Evolutionary conservation across 148 eudicot species (phyloP), one percentile per base, ranked within the genome.

Genomic region (Arctostaphylos glauca): DNA sequence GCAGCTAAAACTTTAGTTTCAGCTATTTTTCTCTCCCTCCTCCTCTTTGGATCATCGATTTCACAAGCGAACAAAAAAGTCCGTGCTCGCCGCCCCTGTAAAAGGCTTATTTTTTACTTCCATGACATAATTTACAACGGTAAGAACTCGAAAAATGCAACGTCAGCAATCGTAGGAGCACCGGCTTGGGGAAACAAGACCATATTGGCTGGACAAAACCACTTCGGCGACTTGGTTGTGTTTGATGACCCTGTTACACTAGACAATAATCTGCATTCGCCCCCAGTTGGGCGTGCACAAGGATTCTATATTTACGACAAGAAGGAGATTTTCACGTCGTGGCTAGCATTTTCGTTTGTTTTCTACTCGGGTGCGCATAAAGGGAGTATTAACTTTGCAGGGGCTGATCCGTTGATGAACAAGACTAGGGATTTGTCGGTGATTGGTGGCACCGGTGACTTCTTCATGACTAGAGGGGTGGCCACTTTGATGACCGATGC

Each of bases 391-490:
- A 93, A 86, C 81, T 89, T 92, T 66, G 88, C 88, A 0, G 97
- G 97, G 16, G 94, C 93, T 3, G 95, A 93, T 73, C 94, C 94
- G 6, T 9, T 87, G 81, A 87, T 87, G 91, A 84, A 88, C 79
- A 92, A 91, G 81, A 90, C 92, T 6, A 91, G 95, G 87, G 97
- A 93, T 59, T 66, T 93, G 21, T 92, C 95, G 1, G 89, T 93
- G 2, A 77, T 93, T 48, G 97, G 95, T 15, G 97, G 97, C 6
- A 93, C 97, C 0, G 97, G 97, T 4, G 95, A 93, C 56, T 93
- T 93, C 76, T 92, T 93, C 86, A 92, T 93, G 97, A 66, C 92
- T 70, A 71, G 97, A 73, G 97, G 97, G 49, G 78, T 92, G 64
- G 95, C 92, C 23, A 92, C 93, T n/a, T 52, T 92, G 79, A 84